These are phyloP conservation scores for Fusarium clavum DNA, from an alignment of 2,329 filamentous ascomycete species.

Conservation along the genomic window DNA sequence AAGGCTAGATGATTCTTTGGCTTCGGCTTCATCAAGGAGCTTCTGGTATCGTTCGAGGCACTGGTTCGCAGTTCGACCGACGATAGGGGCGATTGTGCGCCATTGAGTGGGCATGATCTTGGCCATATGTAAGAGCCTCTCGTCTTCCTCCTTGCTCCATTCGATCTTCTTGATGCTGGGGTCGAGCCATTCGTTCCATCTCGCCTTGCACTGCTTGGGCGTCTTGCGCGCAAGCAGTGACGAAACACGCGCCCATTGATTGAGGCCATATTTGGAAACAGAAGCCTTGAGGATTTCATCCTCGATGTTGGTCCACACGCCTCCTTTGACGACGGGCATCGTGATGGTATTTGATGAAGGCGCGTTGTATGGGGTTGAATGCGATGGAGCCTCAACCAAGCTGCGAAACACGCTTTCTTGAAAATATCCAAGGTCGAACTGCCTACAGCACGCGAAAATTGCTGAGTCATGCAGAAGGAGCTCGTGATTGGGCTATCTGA, in stretches of 20 bases:
- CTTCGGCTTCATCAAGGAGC: conserved; percentile 93
- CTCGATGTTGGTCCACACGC: conserved; percentile 81
- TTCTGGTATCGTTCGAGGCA: conserved; percentile 98
- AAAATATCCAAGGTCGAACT: conserved; percentile 47
- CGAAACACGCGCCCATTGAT: conserved; percentile 98
- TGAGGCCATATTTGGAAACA: conserved; percentile 93
- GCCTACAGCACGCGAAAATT: conserved; percentile 25
- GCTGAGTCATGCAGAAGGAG: conserved; percentile 38
- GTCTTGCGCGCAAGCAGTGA: conserved; percentile 97
- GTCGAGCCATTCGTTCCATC: conserved; percentile 99
- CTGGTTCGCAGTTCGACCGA: conserved; percentile 95
- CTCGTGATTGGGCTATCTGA: conserved; percentile 24
- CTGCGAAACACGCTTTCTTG: conserved; percentile 44
- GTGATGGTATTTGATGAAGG: conserved; percentile 43
- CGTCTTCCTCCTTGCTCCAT: conserved; percentile 98
- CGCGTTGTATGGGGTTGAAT: conserved; percentile 35
- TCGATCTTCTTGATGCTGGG: conserved; percentile 98
- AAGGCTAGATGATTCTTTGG: conserved; percentile 85
- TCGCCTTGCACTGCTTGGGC: conserved; percentile 97
- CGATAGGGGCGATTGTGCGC: conserved; percentile 97
- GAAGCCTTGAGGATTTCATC: conserved; percentile 98
- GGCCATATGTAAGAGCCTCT: conserved; percentile 94
- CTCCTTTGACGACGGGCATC: conserved; percentile 81
- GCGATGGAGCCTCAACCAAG: conserved; percentile 35
- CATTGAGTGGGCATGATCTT: conserved; percentile 99